These are phyloP conservation scores for Rubia peregrina DNA, from an alignment of 305 asterid species.

Conservation along the genomic window DNA sequence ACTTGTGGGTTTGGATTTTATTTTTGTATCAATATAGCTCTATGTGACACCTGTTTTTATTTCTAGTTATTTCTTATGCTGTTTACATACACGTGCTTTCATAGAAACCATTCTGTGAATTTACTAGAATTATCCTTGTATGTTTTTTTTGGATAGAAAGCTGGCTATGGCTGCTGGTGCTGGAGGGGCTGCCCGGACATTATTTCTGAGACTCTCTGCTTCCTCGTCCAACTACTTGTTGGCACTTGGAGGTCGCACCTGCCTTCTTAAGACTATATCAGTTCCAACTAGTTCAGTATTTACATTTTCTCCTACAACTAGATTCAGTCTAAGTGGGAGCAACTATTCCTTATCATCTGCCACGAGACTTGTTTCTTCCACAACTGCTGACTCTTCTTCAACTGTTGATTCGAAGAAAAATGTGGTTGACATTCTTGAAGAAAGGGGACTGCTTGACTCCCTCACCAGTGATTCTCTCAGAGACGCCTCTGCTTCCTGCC, in stretches of 20 bases:
- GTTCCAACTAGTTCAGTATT: not conserved
- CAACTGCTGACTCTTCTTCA: not conserved
- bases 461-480: conserved; percentile 54
- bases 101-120: not conserved
- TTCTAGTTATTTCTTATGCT: not conserved
- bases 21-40: not conserved
- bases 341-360: not conserved
- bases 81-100: too few relatives aligned
- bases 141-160: not conserved
- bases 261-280: conserved; percentile 6
- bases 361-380: conserved; percentile 6
- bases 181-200: conserved; percentile 2
- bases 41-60: not conserved
- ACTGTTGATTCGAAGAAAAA: conserved; percentile 25
- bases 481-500: conserved; percentile 26
- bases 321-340: conserved; percentile 2
- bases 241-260: not conserved
- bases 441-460: conserved; percentile 72
- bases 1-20: not conserved
- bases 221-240: conserved; percentile 6
- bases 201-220: not conserved
- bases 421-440: conserved; percentile 62
- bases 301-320: not conserved
- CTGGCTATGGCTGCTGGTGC: not conserved
- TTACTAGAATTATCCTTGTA: not conserved